These are phyloP conservation scores for Hypholoma sublateritium DNA, from an alignment of 768 basidiomycete species.

Conservation along the genomic window DNA sequence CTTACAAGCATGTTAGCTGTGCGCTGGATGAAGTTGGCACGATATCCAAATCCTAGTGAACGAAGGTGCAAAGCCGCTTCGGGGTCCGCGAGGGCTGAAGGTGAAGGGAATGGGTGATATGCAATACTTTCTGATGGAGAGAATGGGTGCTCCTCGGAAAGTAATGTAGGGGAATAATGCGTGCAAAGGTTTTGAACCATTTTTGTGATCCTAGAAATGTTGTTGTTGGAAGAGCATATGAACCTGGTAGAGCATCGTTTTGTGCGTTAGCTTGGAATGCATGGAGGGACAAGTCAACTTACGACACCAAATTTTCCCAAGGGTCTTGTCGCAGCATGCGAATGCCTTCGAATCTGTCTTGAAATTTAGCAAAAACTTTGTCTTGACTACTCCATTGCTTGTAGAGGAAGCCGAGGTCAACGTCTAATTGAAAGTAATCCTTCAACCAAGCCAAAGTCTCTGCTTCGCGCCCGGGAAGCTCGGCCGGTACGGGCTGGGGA, in stretches of 20 bases:
- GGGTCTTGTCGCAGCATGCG: conserved; percentile 90
- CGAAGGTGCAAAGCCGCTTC: conserved; percentile 67
- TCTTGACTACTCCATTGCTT: conserved; percentile 74
- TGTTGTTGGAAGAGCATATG: conserved; percentile 97
- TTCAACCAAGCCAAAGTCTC: conserved; percentile 75
- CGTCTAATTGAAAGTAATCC: conserved; percentile 88
- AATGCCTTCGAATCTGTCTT: conserved; percentile 74
- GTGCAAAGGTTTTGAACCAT: conserved; percentile 86
- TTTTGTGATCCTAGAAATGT: conserved; percentile 90
- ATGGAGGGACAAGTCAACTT: conserved; percentile 24
- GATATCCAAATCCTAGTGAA: conserved; percentile 90
- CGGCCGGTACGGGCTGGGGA: conserved; percentile 31
- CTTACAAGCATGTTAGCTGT: conserved; percentile 80
- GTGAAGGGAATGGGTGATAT: conserved; percentile 87
- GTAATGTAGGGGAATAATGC: conserved; percentile 69
- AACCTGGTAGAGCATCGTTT: conserved; percentile 53
- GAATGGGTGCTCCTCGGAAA: conserved; percentile 43
- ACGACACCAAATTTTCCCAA: conserved; percentile 96
- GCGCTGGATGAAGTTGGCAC: conserved; percentile 84
- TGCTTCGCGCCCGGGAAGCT: conserved; percentile 41
- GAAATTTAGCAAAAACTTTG: conserved; percentile 66
- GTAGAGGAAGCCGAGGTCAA: conserved; percentile 73
- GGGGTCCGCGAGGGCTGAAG: conserved; percentile 60
- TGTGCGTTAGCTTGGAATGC: neutral
- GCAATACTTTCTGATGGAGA: conserved; percentile 24